Evolutionary conservation across 225 moss, liverwort and hornwort species (phyloP).

Genomic region (Bryum argenteum): DNA sequence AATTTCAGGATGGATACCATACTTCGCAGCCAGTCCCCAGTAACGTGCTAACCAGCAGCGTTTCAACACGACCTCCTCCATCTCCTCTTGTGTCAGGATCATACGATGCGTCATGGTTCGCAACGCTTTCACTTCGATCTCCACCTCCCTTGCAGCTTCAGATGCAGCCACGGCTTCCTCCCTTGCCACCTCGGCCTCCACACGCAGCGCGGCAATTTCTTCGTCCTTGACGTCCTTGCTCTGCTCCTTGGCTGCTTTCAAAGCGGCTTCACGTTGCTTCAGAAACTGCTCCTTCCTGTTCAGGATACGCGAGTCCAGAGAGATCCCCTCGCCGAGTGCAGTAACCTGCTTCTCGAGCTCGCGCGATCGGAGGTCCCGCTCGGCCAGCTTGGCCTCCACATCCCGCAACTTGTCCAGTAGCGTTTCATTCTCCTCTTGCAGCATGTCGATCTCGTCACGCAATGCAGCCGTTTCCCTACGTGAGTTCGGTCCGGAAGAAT

Average conservation of each 20-base stretch:
- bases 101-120: conserved; percentile 93
- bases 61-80: conserved; percentile 94
- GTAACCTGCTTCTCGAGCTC: conserved; percentile 96
- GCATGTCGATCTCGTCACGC: conserved; percentile 82
- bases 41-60: conserved; percentile 97
- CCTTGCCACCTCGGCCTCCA: conserved; percentile 76
- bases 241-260: conserved; percentile 83
- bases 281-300: conserved; percentile 74
- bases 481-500: conserved; percentile 44
- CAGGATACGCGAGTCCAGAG: conserved; percentile 80
- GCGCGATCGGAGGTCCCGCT: conserved; percentile 71
- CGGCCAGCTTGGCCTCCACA: conserved; percentile 71
- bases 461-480: conserved; percentile 65
- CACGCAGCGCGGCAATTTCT: conserved; percentile 83
- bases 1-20: conserved; percentile 77
- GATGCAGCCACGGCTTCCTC: conserved; percentile 71
- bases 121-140: conserved; percentile 84
- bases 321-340: conserved; percentile 85
- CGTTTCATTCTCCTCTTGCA: conserved; percentile 87
- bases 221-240: conserved; percentile 89
- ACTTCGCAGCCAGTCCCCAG: conserved; percentile 81
- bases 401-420: conserved; percentile 70
- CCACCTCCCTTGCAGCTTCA: conserved; percentile 66
- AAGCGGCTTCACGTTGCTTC: conserved; percentile 78
- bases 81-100: conserved; percentile 92